Percentiles rank a stretch among this genome's conserved stretches.
These are phyloP conservation scores for Herpetomonas tarakana DNA, from an alignment of 208 protist genomes.

Conservation along the genomic window DNA sequence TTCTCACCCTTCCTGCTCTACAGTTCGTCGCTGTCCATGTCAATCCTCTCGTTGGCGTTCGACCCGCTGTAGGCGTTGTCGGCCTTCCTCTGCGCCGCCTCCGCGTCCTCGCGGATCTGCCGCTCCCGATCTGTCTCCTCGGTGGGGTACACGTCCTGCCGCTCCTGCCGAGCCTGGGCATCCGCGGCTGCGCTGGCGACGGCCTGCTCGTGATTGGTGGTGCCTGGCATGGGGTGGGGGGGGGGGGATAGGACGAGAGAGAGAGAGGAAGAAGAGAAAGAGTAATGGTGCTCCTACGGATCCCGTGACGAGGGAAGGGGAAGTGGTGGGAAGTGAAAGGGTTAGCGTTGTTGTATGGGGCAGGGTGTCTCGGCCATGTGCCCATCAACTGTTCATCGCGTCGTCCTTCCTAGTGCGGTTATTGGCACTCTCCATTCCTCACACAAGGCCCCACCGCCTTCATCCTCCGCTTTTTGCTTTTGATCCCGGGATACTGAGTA, in stretches of 20 bases:
- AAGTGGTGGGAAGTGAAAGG: constrained; percentile 1
- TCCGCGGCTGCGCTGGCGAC: neutral
- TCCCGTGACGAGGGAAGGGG: too few relatives aligned
- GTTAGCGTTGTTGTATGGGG: constrained; percentile 1
- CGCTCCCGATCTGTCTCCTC: constrained; percentile 9
- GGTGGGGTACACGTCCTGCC: too few relatives aligned
- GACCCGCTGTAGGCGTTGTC: constrained; percentile 12
- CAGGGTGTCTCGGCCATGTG: too few relatives aligned
- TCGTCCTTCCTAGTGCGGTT: too few relatives aligned
- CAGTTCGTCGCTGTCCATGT: neutral
- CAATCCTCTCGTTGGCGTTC: constrained; percentile 3
- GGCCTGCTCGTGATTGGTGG: neutral
- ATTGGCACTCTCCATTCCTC: too few relatives aligned
- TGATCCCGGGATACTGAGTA: too few relatives aligned
- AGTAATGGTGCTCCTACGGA: neutral
- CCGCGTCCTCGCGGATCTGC: constrained; percentile 19
- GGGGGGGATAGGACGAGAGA: neutral
- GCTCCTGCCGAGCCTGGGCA: neutral
- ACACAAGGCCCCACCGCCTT: too few relatives aligned
- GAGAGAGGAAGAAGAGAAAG: constrained; percentile 11
- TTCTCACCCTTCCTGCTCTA: neutral
- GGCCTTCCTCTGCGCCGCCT: constrained; percentile 21
- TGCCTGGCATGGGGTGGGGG: too few relatives aligned
- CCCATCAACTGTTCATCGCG: too few relatives aligned
- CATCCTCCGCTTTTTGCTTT: too few relatives aligned